Base-by-base conservation (phyloP, 2,329 filamentous ascomycete species). In the Penicillium corylophilum region DNA sequence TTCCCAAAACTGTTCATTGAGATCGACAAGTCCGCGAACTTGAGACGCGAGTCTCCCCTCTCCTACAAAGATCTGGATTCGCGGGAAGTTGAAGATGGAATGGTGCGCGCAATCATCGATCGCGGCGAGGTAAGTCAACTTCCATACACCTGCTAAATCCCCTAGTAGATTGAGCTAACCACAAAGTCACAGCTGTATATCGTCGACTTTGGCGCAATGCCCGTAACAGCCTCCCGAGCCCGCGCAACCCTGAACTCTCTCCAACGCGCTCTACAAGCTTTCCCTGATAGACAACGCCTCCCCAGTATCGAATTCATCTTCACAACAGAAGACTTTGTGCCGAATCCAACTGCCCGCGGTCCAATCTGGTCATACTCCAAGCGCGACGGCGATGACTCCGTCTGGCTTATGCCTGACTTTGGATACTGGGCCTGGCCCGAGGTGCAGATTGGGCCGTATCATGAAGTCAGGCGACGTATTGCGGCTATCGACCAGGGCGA, bases 391-490 rank as follows among this genome's bases (percentile, higher is more conserved):
- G 70, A 77, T 29, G 63, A 63, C 7, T 62, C 70, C 13, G 65
- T 71, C 39, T 81, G 79, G 79, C 64, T 81, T 18, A 79, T 81
- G 64, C 78, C 79, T 0, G 79, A 81, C 57, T 81, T 81, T 56
- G 78, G 77, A 29, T 80, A 78, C 66, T 82, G 77, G 76, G 70
- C 74, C 8, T 80, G 77, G 77, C 77, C 77, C 2, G 76, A 79
- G 51, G 74, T 76, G 16, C 70, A 72, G 51, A 72, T 75, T 20
- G 73, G 76, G 2, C 64, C 73, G 5, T 76, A 77, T 60, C 65
- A 68, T n/a, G 73, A 76, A 50, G 68, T 77, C 26, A 68, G 72
- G 4, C 61, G 61, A 5, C 70, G 68, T 13, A 74, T 75, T 29
- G 64, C 63, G 1, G 61, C 65, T 2, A 63, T 74, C 4, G 74